phyloP scores from a whole-genome alignment of 2,329 filamentous ascomycete genomes.

The Aspergillus sp. region DNA sequence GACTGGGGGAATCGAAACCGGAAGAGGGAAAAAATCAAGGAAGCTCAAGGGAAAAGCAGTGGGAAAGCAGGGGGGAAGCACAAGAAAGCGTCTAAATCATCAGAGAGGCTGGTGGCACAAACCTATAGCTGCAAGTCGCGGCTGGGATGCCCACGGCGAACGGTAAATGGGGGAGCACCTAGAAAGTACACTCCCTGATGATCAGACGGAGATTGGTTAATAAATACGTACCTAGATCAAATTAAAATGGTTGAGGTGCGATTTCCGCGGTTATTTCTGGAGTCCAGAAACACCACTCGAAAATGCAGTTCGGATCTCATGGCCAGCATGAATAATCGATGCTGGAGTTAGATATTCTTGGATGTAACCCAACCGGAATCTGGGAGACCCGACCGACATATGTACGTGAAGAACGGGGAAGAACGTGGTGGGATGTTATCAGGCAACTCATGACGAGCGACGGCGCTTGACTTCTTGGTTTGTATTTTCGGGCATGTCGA shows the following conservation, averaged over 20 bases:
- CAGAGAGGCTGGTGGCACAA: conserved; percentile 16
- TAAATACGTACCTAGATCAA: conserved; percentile 20
- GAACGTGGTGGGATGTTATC: background rate
- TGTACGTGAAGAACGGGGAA: conserved; percentile 1
- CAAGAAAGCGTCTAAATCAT: background rate
- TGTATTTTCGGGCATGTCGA: conserved; percentile 25
- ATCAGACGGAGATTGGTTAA: background rate
- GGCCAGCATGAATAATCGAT: conserved; percentile 4
- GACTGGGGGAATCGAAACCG: background rate
- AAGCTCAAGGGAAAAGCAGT: background rate
- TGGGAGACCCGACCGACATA: background rate
- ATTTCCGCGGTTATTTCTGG: background rate
- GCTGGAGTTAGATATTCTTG: conserved; percentile 10
- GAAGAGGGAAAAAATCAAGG: background rate
- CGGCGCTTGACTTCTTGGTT: conserved; percentile 53
- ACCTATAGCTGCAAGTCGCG: conserved; percentile 19
- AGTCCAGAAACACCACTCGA: background rate
- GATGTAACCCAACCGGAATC: background rate
- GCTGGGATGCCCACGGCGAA: background rate
- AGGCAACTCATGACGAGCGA: conserved; percentile 43
- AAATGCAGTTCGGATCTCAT: background rate
- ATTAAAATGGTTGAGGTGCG: background rate
- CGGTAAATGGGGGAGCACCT: background rate
- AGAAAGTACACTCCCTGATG: conserved; percentile 1
- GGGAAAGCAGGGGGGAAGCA: background rate